A percentile compares a stretch with the other conserved stretches of the same genome.
These are phyloP conservation scores for Russula virescens DNA, from an alignment of 768 basidiomycete species.

Conservation along the genomic window DNA sequence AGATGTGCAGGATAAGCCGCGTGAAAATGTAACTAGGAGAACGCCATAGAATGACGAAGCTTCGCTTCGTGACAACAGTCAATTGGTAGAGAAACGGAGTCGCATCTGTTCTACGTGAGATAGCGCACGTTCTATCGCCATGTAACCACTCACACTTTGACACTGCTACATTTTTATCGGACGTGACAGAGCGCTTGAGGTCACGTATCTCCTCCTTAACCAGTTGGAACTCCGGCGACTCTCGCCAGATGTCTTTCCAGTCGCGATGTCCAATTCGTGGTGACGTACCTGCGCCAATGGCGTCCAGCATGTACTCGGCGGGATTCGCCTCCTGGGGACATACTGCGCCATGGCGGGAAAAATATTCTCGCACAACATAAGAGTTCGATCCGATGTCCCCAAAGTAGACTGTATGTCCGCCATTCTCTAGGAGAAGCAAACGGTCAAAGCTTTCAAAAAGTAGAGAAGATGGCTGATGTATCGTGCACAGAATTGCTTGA, in stretches of 20 bases:
- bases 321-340: conserved; percentile 80
- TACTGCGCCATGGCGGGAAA: conserved; percentile 62
- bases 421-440: conserved; percentile 59
- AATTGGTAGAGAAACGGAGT: conserved; percentile 75
- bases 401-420: conserved; percentile 92
- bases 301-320: conserved; percentile 69
- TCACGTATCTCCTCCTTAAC: conserved; percentile 32
- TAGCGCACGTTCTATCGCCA: neutral
- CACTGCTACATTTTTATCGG: neutral
- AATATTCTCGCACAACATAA: conserved; percentile 63
- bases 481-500: conserved; percentile 86
- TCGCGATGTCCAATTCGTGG: conserved; percentile 70
- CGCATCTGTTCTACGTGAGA: conserved; percentile 45
- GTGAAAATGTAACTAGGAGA: conserved; percentile 84
- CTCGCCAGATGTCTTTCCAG: conserved; percentile 82
- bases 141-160: conserved; percentile 4
- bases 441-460: conserved; percentile 85
- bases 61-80: conserved; percentile 56
- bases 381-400: conserved; percentile 82
- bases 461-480: conserved; percentile 82
- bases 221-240: conserved; percentile 50
- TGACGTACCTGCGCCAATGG: conserved; percentile 79
- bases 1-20: conserved; percentile 68
- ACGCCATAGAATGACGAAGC: conserved; percentile 70
- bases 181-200: conserved; percentile 31